Conservation (phyloP, 1,284 basidiomycete genomes). For the Cutaneotrichosporon spelunceum region DNA sequence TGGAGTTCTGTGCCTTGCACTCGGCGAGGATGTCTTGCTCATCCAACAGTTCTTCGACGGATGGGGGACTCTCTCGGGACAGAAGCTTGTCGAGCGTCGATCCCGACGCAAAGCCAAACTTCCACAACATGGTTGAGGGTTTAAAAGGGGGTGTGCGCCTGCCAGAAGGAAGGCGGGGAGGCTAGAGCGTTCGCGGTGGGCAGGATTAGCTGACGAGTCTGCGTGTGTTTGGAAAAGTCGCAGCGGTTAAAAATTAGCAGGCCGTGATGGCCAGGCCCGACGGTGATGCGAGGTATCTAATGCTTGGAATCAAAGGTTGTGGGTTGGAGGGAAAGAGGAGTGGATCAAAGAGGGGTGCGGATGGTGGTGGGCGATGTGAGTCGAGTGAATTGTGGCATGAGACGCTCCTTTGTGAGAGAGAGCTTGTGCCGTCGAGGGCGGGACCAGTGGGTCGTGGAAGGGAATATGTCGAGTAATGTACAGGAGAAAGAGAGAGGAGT, state of each 20-base stretch:
- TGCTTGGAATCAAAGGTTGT: background rate
- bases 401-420: background rate
- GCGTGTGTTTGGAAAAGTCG: background rate
- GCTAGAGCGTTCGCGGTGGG: constrained; percentile 2
- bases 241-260: background rate
- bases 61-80: constrained; percentile 46
- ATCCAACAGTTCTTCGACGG: constrained; percentile 85
- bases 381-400: background rate
- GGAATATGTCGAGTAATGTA: constrained; percentile 1
- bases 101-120: constrained; percentile 47
- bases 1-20: constrained; percentile 88
- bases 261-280: background rate
- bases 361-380: background rate
- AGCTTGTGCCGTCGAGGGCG: background rate
- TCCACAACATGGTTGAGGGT: constrained; percentile 46
- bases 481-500: background rate
- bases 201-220: background rate
- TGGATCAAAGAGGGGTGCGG: background rate
- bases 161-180: background rate
- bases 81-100: constrained; percentile 49
- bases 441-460: background rate
- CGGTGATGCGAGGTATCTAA: background rate
- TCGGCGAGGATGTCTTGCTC: constrained; percentile 92
- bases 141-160: background rate
- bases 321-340: background rate